Evolutionary conservation across 208 protist species (phyloP).

Genomic region (Leishmania mexicana): DNA sequence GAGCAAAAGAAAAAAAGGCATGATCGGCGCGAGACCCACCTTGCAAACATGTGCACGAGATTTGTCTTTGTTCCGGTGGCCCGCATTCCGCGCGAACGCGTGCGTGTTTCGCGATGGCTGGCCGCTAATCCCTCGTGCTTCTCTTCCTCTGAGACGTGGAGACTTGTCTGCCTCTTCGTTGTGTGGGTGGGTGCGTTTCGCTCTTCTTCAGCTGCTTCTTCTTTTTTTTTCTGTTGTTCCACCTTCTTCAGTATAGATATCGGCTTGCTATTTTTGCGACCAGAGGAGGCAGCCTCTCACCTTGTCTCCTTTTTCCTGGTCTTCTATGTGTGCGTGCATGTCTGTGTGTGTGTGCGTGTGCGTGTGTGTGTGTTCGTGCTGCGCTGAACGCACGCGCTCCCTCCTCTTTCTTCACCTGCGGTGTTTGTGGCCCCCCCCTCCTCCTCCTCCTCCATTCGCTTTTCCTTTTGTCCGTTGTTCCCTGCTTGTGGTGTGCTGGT

Average conservation of each 20-base stretch:
- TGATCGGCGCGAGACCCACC: not conserved
- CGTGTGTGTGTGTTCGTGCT: not conserved
- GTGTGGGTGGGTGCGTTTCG: not conserved
- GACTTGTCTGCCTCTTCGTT: not conserved
- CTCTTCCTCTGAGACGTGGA: not conserved
- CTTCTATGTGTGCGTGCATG: not conserved
- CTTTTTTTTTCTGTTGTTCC: not conserved
- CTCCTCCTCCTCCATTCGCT: not conserved
- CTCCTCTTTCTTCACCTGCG: not conserved
- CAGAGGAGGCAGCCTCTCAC: not conserved
- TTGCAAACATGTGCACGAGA: not conserved
- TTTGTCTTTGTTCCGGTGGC: not conserved
- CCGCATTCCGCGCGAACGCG: not conserved
- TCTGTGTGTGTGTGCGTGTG: not conserved
- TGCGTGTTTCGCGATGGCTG: not conserved
- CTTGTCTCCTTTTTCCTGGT: not conserved
- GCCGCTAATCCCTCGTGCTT: not conserved
- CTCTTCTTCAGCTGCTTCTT: not conserved
- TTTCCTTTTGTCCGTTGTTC: too few species aligned
- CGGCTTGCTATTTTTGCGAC: not conserved
- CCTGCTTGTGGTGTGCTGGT: not conserved
- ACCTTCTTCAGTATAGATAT: not conserved
- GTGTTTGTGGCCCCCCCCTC: not conserved
- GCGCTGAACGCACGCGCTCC: not conserved
- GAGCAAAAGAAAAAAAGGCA: not conserved